Evolutionary conservation across 2,329 filamentous ascomycete genomes (phyloP), one percentile per base, ranked within the genome.

Genomic region (Apiospora koreana): DNA sequence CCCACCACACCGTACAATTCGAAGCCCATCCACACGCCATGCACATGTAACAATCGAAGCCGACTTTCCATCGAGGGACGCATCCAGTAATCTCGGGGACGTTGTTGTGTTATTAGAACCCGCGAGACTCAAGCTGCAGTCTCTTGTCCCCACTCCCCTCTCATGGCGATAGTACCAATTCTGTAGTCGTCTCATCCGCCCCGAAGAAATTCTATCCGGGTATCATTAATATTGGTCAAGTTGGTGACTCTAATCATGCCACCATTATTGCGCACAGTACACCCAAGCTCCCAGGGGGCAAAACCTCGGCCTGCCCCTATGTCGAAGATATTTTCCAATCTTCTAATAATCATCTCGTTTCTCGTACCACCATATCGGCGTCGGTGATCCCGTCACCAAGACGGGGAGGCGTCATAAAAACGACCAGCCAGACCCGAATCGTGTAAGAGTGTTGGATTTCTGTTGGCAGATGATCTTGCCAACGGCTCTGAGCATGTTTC

Each of bases 161-260:
- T 38, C 31, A 31, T 18, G 31, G 54, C 54, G 54, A 38, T 14
- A 62, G n/a, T 62, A 62, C 54, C 31, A 62, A 38, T 62, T 38
- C 54, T 38, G 54, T 62, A 62, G 54, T 31, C 31, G 54, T 38
- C 18, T 38, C 54, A 62, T 62, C 54, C 54, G 28, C 31, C 54
- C 54, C 54, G 54, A 62, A 62, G 54, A 38, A 62, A 62, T 62
- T 66, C 64, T 66, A 66, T 45, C 64, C 64, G 64, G 64, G 64
- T 66, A 66, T 66, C 64, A 66, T 43, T 66, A 42, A 45, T 43
- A 43, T 43, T 18, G 64, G 42, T 31, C 42, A 42, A 28, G 10
- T 18, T 45, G 38, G 64, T 25, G 38, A 21, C 38, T 45, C 64
- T 45, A 42, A 43, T 43, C 16, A 43, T 45, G 64, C 23, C 64